Conservation (phyloP, 163 green algal species). For the Volvox carteri region DNA sequence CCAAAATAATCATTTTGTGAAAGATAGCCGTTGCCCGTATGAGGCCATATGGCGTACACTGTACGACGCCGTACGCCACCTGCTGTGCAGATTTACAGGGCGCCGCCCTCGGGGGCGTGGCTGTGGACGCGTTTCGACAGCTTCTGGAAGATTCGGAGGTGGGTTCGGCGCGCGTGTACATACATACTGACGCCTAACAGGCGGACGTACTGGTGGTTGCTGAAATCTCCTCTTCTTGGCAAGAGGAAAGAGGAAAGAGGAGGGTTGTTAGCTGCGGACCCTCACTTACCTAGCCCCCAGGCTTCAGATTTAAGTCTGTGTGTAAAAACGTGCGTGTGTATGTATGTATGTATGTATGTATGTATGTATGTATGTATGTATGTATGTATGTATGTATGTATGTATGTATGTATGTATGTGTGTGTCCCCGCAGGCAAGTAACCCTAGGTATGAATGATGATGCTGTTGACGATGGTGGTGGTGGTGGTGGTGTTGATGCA, state of each 20-base stretch:
- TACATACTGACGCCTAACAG: background rate
- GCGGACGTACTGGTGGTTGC: background rate
- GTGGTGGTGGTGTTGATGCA: too few relatives aligned
- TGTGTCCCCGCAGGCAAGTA: background rate
- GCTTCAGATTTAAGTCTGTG: background rate
- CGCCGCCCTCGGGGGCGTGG: background rate
- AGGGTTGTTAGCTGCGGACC: background rate
- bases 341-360: background rate
- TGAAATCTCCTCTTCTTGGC: background rate
- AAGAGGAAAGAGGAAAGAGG: background rate
- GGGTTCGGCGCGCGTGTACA: background rate
- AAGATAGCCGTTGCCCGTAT: too few relatives aligned
- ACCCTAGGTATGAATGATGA: background rate
- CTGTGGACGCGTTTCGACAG: background rate
- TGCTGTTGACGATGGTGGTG: too few relatives aligned
- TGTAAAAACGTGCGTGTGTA: background rate
- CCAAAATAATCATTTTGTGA: background rate
- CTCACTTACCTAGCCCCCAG: background rate
- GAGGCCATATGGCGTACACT: background rate
- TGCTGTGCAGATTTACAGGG: background rate
- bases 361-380: background rate
- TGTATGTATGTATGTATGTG: background rate
- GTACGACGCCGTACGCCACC: background rate
- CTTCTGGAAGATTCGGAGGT: conserved; percentile 8
- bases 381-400: background rate